phyloP scores from a whole-genome alignment of 2,329 filamentous ascomycete genomes.

The Exophiala bonariae region DNA sequence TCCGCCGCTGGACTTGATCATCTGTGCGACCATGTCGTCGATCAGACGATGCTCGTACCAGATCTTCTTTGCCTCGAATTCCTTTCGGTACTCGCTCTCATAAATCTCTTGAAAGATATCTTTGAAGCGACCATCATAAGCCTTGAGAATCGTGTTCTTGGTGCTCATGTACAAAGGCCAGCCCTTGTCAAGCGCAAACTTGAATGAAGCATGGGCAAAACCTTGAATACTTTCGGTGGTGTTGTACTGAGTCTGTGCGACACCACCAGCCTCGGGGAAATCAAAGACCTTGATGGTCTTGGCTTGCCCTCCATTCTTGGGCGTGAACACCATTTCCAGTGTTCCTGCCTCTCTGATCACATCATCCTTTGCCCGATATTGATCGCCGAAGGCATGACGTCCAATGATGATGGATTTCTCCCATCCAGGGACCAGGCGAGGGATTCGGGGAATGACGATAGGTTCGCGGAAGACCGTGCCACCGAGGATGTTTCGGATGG shows the following conservation, averaged over 20 bases:
- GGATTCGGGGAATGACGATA: constrained; percentile 92
- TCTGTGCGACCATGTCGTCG: constrained; percentile 99
- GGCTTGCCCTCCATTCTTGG: constrained; percentile 67
- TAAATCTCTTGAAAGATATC: constrained; percentile 99
- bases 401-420: constrained; percentile 99
- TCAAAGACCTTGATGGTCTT: constrained; percentile 87
- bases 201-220: constrained; percentile 95
- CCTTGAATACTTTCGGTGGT: constrained; percentile 92
- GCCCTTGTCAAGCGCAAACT: constrained; percentile 83
- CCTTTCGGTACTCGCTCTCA: constrained; percentile 79
- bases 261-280: constrained; percentile 81
- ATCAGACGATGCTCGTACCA: constrained; percentile 99
- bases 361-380: constrained; percentile 94
- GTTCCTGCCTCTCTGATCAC: constrained; percentile 82
- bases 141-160: constrained; percentile 99
- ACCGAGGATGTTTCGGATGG: constrained; percentile 70
- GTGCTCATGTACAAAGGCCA: constrained; percentile 99
- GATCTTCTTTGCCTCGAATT: constrained; percentile 88
- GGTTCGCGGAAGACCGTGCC: constrained; percentile 99
- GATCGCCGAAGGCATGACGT: constrained; percentile 96
- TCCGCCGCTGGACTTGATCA: constrained; percentile 97
- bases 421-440: constrained; percentile 93
- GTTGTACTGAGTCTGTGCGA: constrained; percentile 97
- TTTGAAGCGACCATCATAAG: constrained; percentile 98
- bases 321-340: constrained; percentile 93